A percentile compares a stretch with the other conserved stretches of the same genome.
Evolutionary conservation across 2,329 filamentous ascomycete species (phyloP).

Genomic region (Neopestalotiopsis rosae): DNA sequence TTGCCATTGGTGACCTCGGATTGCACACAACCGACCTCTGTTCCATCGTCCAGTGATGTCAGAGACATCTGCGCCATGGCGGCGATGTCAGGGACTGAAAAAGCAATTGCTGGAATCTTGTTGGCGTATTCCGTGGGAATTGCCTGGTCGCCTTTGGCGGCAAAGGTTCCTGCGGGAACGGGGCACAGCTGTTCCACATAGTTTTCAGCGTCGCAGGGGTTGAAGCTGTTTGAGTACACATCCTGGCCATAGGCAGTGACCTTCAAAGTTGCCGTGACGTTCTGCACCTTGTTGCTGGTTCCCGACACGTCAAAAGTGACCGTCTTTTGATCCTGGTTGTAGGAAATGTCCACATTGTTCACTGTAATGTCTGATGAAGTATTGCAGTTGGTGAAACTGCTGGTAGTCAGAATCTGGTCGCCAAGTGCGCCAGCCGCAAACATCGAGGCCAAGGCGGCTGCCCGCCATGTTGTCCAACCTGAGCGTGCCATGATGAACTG

Average conservation of each 20-base stretch:
- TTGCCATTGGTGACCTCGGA: constrained; percentile 88
- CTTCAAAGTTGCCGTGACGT: constrained; percentile 77
- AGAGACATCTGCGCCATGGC: constrained; percentile 83
- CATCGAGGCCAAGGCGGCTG: constrained; percentile 40
- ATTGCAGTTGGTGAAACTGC: constrained; percentile 78
- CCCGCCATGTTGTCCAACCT: constrained; percentile 34
- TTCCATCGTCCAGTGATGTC: constrained; percentile 60
- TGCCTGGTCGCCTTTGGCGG: constrained; percentile 71
- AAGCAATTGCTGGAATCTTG: constrained; percentile 86
- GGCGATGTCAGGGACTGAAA: constrained; percentile 87
- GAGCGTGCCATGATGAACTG: constrained; percentile 29
- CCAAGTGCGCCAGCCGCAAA: constrained; percentile 60
- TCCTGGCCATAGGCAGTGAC: constrained; percentile 85
- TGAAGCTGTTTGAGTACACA: constrained; percentile 80
- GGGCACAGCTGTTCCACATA: constrained; percentile 81
- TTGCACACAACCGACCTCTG: constrained; percentile 80
- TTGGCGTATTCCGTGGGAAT: constrained; percentile 75
- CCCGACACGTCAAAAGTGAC: constrained; percentile 85
- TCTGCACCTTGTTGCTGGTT: constrained; percentile 73
- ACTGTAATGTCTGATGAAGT: constrained; percentile 68
- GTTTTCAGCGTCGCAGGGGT: constrained; percentile 76
- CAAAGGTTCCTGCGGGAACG: constrained; percentile 77
- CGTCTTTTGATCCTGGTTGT: constrained; percentile 74
- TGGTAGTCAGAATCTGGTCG: constrained; percentile 77
- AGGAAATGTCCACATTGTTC: constrained; percentile 76